Conservation (phyloP, 768 basidiomycete species). For the Mycena haematopus region DNA sequence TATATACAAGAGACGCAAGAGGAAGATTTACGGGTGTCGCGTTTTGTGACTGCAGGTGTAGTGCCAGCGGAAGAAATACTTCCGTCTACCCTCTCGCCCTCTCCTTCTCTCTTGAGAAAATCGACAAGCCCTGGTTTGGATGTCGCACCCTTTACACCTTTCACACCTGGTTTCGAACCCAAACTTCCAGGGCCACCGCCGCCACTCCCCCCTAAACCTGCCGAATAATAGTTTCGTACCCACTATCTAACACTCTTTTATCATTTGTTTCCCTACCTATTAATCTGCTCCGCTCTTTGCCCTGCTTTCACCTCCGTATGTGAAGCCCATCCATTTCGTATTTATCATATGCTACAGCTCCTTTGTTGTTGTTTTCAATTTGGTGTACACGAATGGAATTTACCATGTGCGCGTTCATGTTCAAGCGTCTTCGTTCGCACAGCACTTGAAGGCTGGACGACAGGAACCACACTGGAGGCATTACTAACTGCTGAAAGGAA, state of each 20-base stretch:
- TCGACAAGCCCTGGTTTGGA: constrained; percentile 37
- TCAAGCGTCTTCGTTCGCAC: no score
- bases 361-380: constrained; percentile 3
- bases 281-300: constrained; percentile 22
- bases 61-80: constrained; percentile 34
- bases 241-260: constrained; percentile 23
- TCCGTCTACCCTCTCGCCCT: constrained; percentile 29
- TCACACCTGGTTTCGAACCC: constrained; percentile 46
- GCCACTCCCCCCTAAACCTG: constrained; percentile 42
- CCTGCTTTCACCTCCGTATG: constrained; percentile 5
- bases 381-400: constrained; percentile 9
- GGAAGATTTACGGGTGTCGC: constrained; percentile 67
- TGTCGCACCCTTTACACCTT: constrained; percentile 56
- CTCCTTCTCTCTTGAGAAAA: constrained; percentile 29
- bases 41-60: constrained; percentile 43
- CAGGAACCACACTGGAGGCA: no score
- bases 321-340: background rate
- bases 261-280: background rate
- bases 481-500: no score
- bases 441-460: no score
- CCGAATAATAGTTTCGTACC: constrained; percentile 33
- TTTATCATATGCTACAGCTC: constrained; percentile 26
- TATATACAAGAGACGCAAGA: constrained; percentile 86
- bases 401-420: no score
- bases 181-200: constrained; percentile 43